These are phyloP conservation scores for Planoprotostelium fungivorum DNA, from an alignment of 78 protist species.

Conservation along the genomic window DNA sequence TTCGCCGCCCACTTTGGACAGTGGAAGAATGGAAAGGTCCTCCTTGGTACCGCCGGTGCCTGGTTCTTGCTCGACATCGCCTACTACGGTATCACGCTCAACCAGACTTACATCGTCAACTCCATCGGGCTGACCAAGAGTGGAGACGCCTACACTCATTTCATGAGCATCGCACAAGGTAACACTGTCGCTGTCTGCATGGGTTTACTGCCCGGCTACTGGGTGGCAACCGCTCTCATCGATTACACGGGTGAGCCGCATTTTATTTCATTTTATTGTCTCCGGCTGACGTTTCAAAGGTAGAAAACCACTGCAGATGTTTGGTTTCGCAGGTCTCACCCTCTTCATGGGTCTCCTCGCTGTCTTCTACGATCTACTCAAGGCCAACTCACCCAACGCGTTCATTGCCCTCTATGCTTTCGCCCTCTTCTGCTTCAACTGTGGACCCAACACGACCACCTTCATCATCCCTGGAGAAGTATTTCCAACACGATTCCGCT, in stretches of 20 bases:
- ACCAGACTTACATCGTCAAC: slow-evolving; percentile 32
- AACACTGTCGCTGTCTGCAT: slow-evolving; percentile 8
- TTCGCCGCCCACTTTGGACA: background rate
- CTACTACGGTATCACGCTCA: slow-evolving; percentile 71
- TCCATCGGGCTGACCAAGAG: slow-evolving; percentile 7
- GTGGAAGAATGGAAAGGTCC: slow-evolving; percentile 14
- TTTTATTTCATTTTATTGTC: no score
- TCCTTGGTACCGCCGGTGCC: slow-evolving; percentile 71
- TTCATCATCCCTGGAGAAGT: slow-evolving; percentile 77
- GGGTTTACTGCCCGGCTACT: slow-evolving; percentile 62
- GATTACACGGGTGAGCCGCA: slow-evolving; percentile 13
- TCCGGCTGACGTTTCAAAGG: slow-evolving; percentile 12
- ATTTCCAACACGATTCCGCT: slow-evolving; percentile 66
- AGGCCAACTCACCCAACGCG: slow-evolving; percentile 8
- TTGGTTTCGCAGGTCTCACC: slow-evolving; percentile 45
- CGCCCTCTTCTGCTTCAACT: slow-evolving; percentile 81
- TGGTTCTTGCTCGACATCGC: slow-evolving; percentile 84
- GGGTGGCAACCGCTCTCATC: slow-evolving; percentile 35
- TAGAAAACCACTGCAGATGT: slow-evolving; percentile 41
- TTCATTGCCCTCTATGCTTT: slow-evolving; percentile 72
- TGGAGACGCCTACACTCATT: slow-evolving; percentile 15
- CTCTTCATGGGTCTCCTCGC: slow-evolving; percentile 28
- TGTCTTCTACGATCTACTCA: slow-evolving; percentile 6
- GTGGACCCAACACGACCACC: slow-evolving; percentile 88
- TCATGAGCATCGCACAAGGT: slow-evolving; percentile 23